phyloP scores from a whole-genome alignment of 768 basidiomycete genomes.

The Macrolepiota albuminosa region DNA sequence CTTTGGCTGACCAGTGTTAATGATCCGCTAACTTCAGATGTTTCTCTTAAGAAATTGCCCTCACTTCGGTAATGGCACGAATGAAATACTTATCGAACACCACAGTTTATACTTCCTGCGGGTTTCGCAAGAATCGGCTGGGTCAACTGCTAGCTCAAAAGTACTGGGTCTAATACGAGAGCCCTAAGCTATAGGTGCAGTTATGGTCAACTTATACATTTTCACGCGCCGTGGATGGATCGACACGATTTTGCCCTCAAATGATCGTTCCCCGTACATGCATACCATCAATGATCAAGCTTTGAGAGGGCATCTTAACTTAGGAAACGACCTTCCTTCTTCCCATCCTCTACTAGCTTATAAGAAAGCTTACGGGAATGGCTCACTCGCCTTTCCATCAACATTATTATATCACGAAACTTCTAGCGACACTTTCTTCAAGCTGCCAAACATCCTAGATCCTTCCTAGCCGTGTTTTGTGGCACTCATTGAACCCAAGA shows the following conservation, averaged over 20 bases:
- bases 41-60: neutral
- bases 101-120: conserved; percentile 20
- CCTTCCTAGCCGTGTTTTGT: conserved; percentile 20
- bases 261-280: conserved; percentile 25
- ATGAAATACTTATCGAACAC: conserved; percentile 27
- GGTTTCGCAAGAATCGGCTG: conserved; percentile 18
- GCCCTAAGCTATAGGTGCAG: conserved; percentile 20
- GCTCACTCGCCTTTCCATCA: conserved; percentile 29
- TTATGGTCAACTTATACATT: neutral
- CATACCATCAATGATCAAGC: conserved; percentile 17
- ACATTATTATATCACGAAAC: conserved; percentile 24
- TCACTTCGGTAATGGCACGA: conserved; percentile 24
- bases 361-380: conserved; percentile 25
- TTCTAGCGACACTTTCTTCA: conserved; percentile 19
- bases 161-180: conserved; percentile 25
- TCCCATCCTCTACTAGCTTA: conserved; percentile 16
- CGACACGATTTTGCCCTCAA: conserved; percentile 22
- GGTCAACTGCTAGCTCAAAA: conserved; percentile 21
- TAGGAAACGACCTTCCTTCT: conserved; percentile 16
- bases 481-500: conserved; percentile 24
- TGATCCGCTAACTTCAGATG: neutral
- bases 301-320: conserved; percentile 16
- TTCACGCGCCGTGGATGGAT: neutral
- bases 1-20: conserved; percentile 30
- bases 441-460: conserved; percentile 28